Evolutionary conservation across 2,329 filamentous ascomycete species (phyloP), one percentile per base, ranked within the genome.

Genomic region (Corynespora cassiicola): DNA sequence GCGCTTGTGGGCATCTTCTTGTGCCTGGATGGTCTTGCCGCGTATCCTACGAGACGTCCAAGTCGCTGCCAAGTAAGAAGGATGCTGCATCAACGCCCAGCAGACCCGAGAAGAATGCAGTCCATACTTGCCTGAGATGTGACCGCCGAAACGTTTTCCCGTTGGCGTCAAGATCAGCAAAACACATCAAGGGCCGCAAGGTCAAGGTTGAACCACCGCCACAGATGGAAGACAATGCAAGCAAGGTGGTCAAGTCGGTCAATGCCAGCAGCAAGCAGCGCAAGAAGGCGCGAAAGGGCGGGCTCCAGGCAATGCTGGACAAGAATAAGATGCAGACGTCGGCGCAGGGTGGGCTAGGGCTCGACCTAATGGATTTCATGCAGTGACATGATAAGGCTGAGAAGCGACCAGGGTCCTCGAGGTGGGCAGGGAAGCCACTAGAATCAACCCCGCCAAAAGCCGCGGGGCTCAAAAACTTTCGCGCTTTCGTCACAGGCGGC

Each of bases 311-410:
- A 22, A 65, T 80, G 39, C 65, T 82, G n/a, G 73, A 74, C 5
- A 74, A 70, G 46, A 70, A 54, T 53, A 72, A 71, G 39, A 52
- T 51, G 51, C 35, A 74, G 60, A 47, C 39, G 14, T 58, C 63
- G 12, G 41, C 30, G 50, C 58, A 59, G 31, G 62, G 66, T 42
- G 56, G 63, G 53, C 17, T 72, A 66, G 60, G 57, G 9, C 65
- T 80, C 5, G 76, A 78, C 55, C 61, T 80, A 17, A 73, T 80
- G 64, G 77, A 80, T 51, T 77, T 80, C 52, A 69, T 79, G 45
- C 74, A 78, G 54, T 71, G 64, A 56, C 39, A 28, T 45, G 38
- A 36, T 58, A 65, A 51, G 61, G 60, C 55, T 63, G 61, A 54
- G 42, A 36, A 41, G 21, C 5, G 19, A 36, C 40, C 42, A 50